phyloP scores from a whole-genome alignment of 1,284 basidiomycete genomes.

The Boletellus dicymbophilus region DNA sequence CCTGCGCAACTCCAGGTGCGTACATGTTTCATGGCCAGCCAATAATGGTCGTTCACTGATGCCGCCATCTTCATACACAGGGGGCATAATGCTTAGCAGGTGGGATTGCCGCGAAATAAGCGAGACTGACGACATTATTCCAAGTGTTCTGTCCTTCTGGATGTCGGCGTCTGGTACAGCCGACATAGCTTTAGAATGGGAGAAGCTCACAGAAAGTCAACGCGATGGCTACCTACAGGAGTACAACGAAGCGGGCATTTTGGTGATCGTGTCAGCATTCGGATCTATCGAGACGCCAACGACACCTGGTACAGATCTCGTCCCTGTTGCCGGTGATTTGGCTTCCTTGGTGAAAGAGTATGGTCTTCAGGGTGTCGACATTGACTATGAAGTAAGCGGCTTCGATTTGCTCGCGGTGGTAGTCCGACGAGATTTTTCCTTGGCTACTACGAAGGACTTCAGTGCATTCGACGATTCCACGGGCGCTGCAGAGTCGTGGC shows the following conservation, averaged over 20 bases:
- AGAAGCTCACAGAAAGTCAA: slow-evolving; percentile 32
- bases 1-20: slow-evolving; percentile 8
- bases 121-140: not conserved
- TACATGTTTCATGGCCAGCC: slow-evolving; percentile 30
- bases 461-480: slow-evolving; percentile 39
- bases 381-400: slow-evolving; percentile 52
- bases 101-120: not conserved
- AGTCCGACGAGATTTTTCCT: not conserved
- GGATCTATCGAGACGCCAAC: slow-evolving; percentile 55
- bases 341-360: slow-evolving; percentile 49
- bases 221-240: slow-evolving; percentile 28
- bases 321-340: slow-evolving; percentile 43
- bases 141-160: slow-evolving; percentile 46
- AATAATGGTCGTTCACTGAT: slow-evolving; percentile 8
- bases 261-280: slow-evolving; percentile 49
- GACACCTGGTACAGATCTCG: slow-evolving; percentile 37
- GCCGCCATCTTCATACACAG: slow-evolving; percentile 21
- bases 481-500: slow-evolving; percentile 42
- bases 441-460: slow-evolving; percentile 48
- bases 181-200: slow-evolving; percentile 48
- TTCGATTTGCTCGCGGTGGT: not conserved
- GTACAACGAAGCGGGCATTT: slow-evolving; percentile 48
- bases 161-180: slow-evolving; percentile 44
- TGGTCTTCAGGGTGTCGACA: slow-evolving; percentile 54
- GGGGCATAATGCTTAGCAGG: slow-evolving; percentile 53